Percentiles rank a stretch among this genome's conserved stretches.
Evolutionary conservation across 2,329 filamentous ascomycete species (phyloP).

Genomic region (Magnaporthiopsis poae): DNA sequence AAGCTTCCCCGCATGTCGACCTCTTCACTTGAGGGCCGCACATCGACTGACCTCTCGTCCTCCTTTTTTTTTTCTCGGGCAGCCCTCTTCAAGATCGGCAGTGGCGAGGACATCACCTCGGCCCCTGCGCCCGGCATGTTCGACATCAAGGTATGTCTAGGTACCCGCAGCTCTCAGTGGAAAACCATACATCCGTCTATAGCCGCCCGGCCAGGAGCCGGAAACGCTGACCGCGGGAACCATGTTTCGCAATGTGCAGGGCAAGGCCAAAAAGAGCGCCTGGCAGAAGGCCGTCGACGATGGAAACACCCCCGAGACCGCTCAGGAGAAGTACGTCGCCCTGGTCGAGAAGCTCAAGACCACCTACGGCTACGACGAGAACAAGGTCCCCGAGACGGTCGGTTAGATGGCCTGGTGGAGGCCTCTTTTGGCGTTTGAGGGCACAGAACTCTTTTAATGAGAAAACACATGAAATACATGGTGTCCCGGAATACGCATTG

Average conservation of each 20-base stretch:
- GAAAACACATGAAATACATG: not conserved
- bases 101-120: constrained; percentile 44
- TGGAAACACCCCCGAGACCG: constrained; percentile 51
- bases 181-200: not conserved
- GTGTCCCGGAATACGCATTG: not conserved
- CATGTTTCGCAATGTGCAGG: constrained; percentile 33
- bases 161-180: not conserved
- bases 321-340: constrained; percentile 67
- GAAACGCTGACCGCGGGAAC: constrained; percentile 1
- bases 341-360: constrained; percentile 63
- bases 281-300: constrained; percentile 65
- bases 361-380: constrained; percentile 56
- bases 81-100: constrained; percentile 52
- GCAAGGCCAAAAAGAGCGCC: constrained; percentile 68
- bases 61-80: not conserved
- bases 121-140: constrained; percentile 58
- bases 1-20: not conserved
- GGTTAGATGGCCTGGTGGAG: constrained; percentile 12
- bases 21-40: not conserved
- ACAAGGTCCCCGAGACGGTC: constrained; percentile 53
- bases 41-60: not conserved
- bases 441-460: not conserved
- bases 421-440: not conserved
- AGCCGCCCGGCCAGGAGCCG: not conserved
- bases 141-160: constrained; percentile 50